Percentiles rank a stretch among this genome's conserved stretches.
Evolutionary conservation across 1,284 basidiomycete species (phyloP).

Genomic region (Leccinum pallidistipes): DNA sequence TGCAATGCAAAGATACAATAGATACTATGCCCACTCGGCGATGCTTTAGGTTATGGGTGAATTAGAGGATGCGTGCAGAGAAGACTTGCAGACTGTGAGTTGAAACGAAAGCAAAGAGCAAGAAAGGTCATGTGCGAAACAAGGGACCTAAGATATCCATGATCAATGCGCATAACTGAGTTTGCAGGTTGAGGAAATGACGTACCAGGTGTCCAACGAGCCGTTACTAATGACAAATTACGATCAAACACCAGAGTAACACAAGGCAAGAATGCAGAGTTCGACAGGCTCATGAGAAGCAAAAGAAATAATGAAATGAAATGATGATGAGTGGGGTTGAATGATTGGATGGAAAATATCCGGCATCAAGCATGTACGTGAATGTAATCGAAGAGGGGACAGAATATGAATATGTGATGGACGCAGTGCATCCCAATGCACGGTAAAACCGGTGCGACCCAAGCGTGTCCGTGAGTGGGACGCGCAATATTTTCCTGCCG

Average conservation of each 20-base stretch:
- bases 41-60: conserved; percentile 11
- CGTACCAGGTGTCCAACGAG: conserved; percentile 12
- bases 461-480: background rate
- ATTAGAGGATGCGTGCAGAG: background rate
- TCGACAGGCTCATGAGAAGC: background rate
- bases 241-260: background rate
- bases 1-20: conserved; percentile 10
- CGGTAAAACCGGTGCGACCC: background rate
- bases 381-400: background rate
- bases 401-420: background rate
- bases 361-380: conserved; percentile 10
- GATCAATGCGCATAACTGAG: background rate
- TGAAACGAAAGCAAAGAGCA: background rate
- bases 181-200: background rate
- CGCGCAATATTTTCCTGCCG: background rate
- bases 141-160: background rate
- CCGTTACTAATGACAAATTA: conserved; percentile 4
- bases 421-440: background rate
- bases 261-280: background rate
- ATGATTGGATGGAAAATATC: conserved; percentile 1
- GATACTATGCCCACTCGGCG: conserved; percentile 14
- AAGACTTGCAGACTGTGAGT: background rate
- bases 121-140: background rate
- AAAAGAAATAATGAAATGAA: background rate
- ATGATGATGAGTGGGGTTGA: background rate